Conservation (phyloP, 2,329 filamentous ascomycete genomes). For the Phyllachora maydis region DNA sequence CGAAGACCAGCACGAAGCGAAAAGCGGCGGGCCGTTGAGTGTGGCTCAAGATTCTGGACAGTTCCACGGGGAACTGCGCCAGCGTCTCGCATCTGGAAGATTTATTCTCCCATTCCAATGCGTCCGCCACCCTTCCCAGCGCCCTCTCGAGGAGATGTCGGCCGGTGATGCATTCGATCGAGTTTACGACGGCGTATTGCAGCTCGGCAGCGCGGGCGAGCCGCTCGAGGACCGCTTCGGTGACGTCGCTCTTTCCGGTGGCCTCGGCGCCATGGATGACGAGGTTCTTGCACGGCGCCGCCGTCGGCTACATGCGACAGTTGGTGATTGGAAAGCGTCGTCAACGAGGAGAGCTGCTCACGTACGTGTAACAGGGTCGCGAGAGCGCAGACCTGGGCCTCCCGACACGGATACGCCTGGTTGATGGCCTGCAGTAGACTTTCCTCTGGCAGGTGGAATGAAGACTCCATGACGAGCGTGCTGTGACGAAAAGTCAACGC, state of each 20-base stretch:
- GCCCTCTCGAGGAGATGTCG: constrained; percentile 60
- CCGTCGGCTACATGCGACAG: constrained; percentile 24
- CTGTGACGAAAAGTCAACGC: no score
- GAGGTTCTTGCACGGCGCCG: constrained; percentile 53
- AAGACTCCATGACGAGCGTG: constrained; percentile 13
- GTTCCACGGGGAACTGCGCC: constrained; percentile 52
- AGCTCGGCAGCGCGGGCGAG: constrained; percentile 19
- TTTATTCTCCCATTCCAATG: constrained; percentile 23
- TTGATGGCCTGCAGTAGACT: constrained; percentile 21
- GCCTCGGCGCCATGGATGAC: constrained; percentile 71
- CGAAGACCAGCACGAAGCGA: constrained; percentile 67
- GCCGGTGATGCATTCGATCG: constrained; percentile 56
- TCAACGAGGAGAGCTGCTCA: constrained; percentile 4
- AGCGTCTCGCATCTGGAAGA: constrained; percentile 59
- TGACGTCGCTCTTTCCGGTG: constrained; percentile 66
- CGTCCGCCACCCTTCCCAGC: constrained; percentile 33
- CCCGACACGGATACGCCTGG: constrained; percentile 32
- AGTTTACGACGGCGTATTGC: constrained; percentile 41
- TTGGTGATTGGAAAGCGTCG: constrained; percentile 3
- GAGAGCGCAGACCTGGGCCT: constrained; percentile 35
- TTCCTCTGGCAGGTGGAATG: constrained; percentile 33
- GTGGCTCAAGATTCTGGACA: constrained; percentile 41
- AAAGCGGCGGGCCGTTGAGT: constrained; percentile 13
- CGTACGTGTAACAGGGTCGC: constrained; percentile 30
- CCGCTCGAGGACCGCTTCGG: constrained; percentile 35